Evolutionary conservation across 1,139 yeast species (phyloP), one percentile per base, ranked within the genome.

Genomic region (Pichia cactophila): DNA sequence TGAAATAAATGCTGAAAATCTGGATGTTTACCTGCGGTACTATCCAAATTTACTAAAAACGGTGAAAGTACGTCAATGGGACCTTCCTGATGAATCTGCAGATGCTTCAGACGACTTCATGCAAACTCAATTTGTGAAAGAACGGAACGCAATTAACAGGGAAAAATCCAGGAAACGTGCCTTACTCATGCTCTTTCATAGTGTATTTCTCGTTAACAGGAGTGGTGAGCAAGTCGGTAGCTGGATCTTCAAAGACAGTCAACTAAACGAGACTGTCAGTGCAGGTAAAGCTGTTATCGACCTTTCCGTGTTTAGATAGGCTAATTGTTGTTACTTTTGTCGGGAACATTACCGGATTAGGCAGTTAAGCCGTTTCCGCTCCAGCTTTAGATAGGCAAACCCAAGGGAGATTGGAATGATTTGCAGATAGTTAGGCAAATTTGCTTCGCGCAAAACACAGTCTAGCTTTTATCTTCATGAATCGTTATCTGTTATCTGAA

Each of bases 81-180:
- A 31, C 5, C 31, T 49, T 17, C 75, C 78, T 28, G 77, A 75
- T 46, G 11, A 29, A 3, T 36, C 39, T 17, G 38, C 9, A 2
- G 54, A 50, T 36, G 38, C 26, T 9, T 46, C 46, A 38, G 72
- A 81, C 41, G 86, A 80, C 52, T 82, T 83, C 57, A 86, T 87
- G 1, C 68, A 69, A 16, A 78, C 86, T 0, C 86, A 80, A 55
- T 82, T 80, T 58, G 61, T 67, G 38, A 54, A 48, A 2, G 61
- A 56, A 28, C 73, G 68, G 48, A 66, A 63, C 56, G 50, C 50
- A 28, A 61, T 62, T 47, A 64, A 73, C 5, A 61, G 64, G 33
- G 56, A 54, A 44, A 57, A 67, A 33, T 61, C 69, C 6, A 56
- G 58, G 37, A 55, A 61, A n/a, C 67, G 64, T 28, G 74, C 76